Evolutionary conservation across 768 basidiomycete genomes (phyloP), one percentile per base, ranked within the genome.

Genomic region (Psilocybe tampanensis): DNA sequence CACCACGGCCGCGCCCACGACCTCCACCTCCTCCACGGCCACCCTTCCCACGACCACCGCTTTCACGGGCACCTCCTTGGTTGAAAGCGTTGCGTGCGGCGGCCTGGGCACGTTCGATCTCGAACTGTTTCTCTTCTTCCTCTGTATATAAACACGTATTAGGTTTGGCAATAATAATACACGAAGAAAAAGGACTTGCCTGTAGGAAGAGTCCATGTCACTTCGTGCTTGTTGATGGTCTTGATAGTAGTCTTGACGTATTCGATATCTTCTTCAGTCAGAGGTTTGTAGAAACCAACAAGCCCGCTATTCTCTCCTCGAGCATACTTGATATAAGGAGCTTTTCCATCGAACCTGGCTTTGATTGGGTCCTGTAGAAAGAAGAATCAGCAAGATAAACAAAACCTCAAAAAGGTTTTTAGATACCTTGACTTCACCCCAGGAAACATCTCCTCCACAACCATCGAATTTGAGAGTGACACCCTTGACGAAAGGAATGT

Each of bases 211-310:
- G 75, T 74, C 92, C 91, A 91, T 8, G 76, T 78, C 21, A 91
- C 81, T 34, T 83, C 80, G 36, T 86, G 81, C 2, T 80, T 80
- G 64, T 87, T 86, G 60, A 93, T 74, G 8, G 78, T 86, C 59
- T 82, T 84, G 33, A 93, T 70, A 21, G 80, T 76, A 57, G 86
- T 84, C 66, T 86, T 86, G 54, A 93, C 83, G 54, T 80, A 83
- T n/a, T 76, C 74, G 41, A 91, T 81, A 51, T 91, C 89, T 34
- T 90, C 91, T 51, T 90, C 88, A 13, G 83, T 77, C 49, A 94
- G 74, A 1, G 78, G 75, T 65, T 87, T 88, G 70, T 90, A 81
- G 73, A 84, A 83, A 3, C 83, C 81, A 26, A 84, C 80, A n/a
- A 83, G 74, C 5, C 82, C 82, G 44, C 67, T 72, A 59, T 80